These are phyloP conservation scores for Elaeis guineensis DNA, from an alignment of 176 grass and related monocot species.

Conservation along the genomic window DNA sequence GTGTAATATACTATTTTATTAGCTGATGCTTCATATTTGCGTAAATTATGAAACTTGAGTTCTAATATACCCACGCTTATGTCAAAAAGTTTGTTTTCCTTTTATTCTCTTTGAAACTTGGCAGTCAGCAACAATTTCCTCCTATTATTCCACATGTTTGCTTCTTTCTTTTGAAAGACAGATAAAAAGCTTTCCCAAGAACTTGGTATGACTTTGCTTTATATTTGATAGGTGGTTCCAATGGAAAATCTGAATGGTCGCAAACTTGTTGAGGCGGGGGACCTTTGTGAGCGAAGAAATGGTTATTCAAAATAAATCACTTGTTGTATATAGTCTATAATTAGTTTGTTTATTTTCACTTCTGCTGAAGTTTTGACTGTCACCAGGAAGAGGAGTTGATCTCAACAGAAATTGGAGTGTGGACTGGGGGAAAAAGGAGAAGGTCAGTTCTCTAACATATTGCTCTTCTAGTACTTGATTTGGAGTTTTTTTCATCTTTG, in stretches of 20 bases:
- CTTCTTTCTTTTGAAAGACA: not conserved
- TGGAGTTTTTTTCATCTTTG: too few relatives aligned
- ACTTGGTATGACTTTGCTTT: slow-evolving; percentile 4
- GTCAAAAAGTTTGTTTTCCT: too few relatives aligned
- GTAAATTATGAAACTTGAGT: too few relatives aligned
- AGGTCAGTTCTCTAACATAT: slow-evolving; percentile 31
- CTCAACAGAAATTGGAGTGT: slow-evolving; percentile 99
- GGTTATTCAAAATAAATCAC: slow-evolving; percentile 31
- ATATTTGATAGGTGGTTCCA: slow-evolving; percentile 58
- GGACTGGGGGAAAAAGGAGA: slow-evolving; percentile 98
- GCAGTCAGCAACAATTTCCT: too few relatives aligned
- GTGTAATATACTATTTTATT: too few relatives aligned
- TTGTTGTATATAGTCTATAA: too few relatives aligned
- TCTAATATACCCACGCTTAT: too few relatives aligned
- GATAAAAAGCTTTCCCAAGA: not conserved
- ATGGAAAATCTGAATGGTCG: slow-evolving; percentile 98
- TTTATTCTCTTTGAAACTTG: too few relatives aligned
- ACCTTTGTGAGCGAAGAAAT: slow-evolving; percentile 94
- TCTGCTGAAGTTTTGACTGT: slow-evolving; percentile 12
- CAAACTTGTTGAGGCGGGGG: slow-evolving; percentile 71
- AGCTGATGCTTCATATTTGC: too few relatives aligned
- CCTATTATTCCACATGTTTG: too few relatives aligned
- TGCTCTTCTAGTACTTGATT: too few relatives aligned
- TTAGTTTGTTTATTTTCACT: not conserved
- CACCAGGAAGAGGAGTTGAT: slow-evolving; percentile 92